A percentile compares a stretch with the other conserved stretches of the same genome.
phyloP scores from a whole-genome alignment of 2,329 filamentous ascomycete genomes.

The Colletotrichum acutatum region DNA sequence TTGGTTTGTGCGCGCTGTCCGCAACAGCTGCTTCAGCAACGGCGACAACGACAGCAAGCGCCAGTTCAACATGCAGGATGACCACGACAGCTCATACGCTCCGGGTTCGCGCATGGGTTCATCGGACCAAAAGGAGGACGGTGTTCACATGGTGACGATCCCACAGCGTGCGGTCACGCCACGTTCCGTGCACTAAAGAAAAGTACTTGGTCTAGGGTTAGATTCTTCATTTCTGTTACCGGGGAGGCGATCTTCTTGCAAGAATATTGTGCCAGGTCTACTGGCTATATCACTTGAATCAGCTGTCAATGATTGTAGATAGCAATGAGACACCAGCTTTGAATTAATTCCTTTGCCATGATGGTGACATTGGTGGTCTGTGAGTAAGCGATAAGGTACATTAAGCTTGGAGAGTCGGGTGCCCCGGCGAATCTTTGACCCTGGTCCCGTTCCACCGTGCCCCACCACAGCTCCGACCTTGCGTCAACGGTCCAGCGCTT shows the following conservation, averaged over 20 bases:
- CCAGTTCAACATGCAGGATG: slow-evolving; percentile 34
- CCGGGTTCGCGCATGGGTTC: slow-evolving; percentile 32
- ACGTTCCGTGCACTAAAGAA: slow-evolving; percentile 25
- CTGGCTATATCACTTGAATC: not conserved
- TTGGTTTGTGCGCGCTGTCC: slow-evolving; percentile 56
- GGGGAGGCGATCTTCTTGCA: not conserved
- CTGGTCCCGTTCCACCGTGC: slow-evolving; percentile 13
- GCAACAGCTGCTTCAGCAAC: slow-evolving; percentile 39
- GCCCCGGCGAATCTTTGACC: slow-evolving; percentile 32
- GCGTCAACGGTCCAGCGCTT: slow-evolving; percentile 11
- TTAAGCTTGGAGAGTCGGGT: not conserved
- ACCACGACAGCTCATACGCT: slow-evolving; percentile 33
- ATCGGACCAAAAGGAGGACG: slow-evolving; percentile 34
- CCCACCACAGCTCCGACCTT: slow-evolving; percentile 28
- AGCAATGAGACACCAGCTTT: slow-evolving; percentile 5
- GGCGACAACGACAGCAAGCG: slow-evolving; percentile 41
- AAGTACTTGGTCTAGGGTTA: not conserved
- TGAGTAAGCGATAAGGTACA: not conserved
- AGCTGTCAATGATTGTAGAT: slow-evolving; percentile 28
- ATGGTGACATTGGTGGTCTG: not conserved
- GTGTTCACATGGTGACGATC: slow-evolving; percentile 33
- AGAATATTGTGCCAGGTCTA: slow-evolving; percentile 3
- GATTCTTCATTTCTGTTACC: not conserved
- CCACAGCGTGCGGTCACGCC: slow-evolving; percentile 33
- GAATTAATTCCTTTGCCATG: not conserved